phyloP scores from a whole-genome alignment of 139 green algal genomes.

The Chlamydomonas incerta region DNA sequence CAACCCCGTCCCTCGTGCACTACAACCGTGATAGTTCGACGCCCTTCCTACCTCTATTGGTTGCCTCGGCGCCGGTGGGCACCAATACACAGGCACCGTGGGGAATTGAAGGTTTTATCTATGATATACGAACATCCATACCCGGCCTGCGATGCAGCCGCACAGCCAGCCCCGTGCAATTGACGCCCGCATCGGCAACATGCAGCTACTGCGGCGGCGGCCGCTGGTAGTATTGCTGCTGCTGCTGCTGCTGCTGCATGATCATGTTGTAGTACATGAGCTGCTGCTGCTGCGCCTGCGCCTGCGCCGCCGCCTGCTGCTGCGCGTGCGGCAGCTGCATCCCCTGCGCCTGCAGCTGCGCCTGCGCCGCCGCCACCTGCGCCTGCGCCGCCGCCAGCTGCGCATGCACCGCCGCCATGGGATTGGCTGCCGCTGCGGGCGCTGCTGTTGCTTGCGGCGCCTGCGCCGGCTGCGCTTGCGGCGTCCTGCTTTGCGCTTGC shows the following conservation, averaged over 20 bases:
- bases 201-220: conserved; percentile 11
- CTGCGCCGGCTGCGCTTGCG: neutral
- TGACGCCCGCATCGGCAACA: too few species aligned
- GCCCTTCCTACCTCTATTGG: too few species aligned
- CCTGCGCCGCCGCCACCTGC: neutral
- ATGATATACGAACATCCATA: too few species aligned
- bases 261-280: neutral
- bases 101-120: too few species aligned
- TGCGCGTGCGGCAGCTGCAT: neutral
- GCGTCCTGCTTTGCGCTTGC: neutral
- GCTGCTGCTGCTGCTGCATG: conserved; percentile 5
- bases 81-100: too few species aligned
- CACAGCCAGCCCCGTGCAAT: too few species aligned
- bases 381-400: conserved; percentile 27
- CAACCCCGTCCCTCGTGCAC: too few species aligned
- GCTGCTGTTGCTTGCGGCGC: neutral
- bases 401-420: neutral
- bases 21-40: too few species aligned
- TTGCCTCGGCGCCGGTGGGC: too few species aligned
- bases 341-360: conserved; percentile 10
- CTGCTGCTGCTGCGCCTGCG: conserved; percentile 1
- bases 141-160: too few species aligned
- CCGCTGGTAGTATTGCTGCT: neutral
- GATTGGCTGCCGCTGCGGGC: neutral
- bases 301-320: neutral